phyloP scores from a whole-genome alignment of 257 asterid species.

The Nicotiana knightiana region DNA sequence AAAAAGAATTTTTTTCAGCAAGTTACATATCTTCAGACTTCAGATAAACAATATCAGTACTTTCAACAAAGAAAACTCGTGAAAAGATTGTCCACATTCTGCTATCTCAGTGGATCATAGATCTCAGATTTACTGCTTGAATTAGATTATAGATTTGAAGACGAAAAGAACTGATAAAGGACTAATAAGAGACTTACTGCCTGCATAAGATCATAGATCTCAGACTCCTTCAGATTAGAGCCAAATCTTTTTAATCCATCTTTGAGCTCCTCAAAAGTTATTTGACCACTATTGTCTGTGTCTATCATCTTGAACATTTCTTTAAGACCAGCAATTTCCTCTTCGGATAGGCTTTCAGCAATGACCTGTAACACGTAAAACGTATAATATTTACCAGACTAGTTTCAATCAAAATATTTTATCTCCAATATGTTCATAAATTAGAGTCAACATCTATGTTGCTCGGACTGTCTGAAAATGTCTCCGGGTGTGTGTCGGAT shows the following conservation, averaged over 20 bases:
- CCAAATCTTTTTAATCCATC: constrained; percentile 81
- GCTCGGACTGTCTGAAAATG: too few species aligned
- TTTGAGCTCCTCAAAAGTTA: constrained; percentile 87
- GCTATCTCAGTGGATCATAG: neutral
- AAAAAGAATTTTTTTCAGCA: neutral
- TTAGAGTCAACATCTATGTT: neutral
- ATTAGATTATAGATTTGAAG: too few species aligned
- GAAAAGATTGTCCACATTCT: neutral
- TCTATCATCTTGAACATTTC: constrained; percentile 93
- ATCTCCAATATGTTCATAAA: neutral
- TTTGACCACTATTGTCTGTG: constrained; percentile 75
- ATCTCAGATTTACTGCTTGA: neutral
- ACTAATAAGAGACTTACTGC: constrained; percentile 48
- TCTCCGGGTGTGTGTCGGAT: too few species aligned
- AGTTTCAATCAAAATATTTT: neutral
- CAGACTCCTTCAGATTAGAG: constrained; percentile 83
- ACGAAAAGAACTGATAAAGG: neutral
- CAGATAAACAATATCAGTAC: neutral
- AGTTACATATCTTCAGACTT: neutral
- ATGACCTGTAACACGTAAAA: constrained; percentile 47
- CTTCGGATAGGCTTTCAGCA: constrained; percentile 83
- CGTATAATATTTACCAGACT: neutral
- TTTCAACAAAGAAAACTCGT: neutral
- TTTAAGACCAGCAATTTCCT: constrained; percentile 86
- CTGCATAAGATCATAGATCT: constrained; percentile 90